Evolutionary conservation across 2,329 filamentous ascomycete species (phyloP), one percentile per base, ranked within the genome.

Genomic region (Rhynchosporium graminicola): DNA sequence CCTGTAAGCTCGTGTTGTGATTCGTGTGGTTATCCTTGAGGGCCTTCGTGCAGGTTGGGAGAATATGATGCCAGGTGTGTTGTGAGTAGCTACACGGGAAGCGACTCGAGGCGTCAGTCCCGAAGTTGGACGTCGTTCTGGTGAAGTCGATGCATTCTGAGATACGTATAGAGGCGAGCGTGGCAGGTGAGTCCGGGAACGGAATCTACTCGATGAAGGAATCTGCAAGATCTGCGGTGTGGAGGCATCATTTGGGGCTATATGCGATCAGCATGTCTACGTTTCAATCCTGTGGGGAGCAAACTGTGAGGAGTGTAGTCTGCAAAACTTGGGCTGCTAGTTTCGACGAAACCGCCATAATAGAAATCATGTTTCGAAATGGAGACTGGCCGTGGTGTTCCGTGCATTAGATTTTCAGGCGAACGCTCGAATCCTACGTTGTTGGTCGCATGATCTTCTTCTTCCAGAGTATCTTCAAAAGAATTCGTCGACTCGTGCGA

Each of bases 141-240:
- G 74, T 43, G 74, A 75, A 57, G 64, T 72, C 40, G 73, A 71
- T 40, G 64, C 65, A 57, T 71, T 73, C 61, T 76, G 69, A 29
- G 72, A 72, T 7, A 71, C 65, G 54, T 70, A 72, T 26, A 75
- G 63, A 29, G 73, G 73, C 10, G 74, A 76, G 15, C 72, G 70
- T 28, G 73, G 72, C 29, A 75, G 63, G 5, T 60, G 64, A 46
- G 47, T 33, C 57, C 65, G 61, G 51, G 54, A 40, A 54, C 66
- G 52, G 58, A 66, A 38, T 42, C 64, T 63, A 42, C 56, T 45
- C 40, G 50, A 51, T 12, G 50, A 57, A 38, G 60, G 60, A 48
- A 64, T 48, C 52, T 62, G 65, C 47, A 67, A 36, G 31, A 66
- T 60, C 59, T 63, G 65, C 26, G 71, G 68, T 36, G 71, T 72